Conservation (phyloP, 164 flowering plant species). For the Buxus sempervirens region DNA sequence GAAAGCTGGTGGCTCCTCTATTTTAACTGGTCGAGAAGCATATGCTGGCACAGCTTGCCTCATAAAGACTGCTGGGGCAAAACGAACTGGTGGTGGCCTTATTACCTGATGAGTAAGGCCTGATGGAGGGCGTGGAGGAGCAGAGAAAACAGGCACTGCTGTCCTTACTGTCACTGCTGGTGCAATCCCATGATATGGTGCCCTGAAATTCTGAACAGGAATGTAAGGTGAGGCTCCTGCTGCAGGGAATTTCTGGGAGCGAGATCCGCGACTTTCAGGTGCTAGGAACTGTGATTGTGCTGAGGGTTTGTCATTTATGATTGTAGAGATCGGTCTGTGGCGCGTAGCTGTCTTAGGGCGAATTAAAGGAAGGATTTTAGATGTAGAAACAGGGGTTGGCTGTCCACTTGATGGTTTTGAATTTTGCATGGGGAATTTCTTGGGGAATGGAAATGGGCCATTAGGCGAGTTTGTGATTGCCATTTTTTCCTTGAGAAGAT, state of each 20-base stretch:
- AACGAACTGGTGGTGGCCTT: slow-evolving; percentile 25
- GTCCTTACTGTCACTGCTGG: slow-evolving; percentile 86
- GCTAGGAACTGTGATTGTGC: slow-evolving; percentile 19
- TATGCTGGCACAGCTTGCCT: slow-evolving; percentile 41
- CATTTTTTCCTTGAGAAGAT: slow-evolving; percentile 64
- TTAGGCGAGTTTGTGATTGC: slow-evolving; percentile 38
- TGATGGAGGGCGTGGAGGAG: slow-evolving; percentile 54
- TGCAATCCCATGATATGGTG: slow-evolving; percentile 61
- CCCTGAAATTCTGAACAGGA: slow-evolving; percentile 51
- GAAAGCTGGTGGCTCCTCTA: slow-evolving; percentile 12
- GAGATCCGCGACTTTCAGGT: slow-evolving; percentile 36
- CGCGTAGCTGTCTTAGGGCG: slow-evolving; percentile 49
- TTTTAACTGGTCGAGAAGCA: slow-evolving; percentile 28
- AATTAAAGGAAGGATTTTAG: slow-evolving; percentile 83
- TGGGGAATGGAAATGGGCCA: slow-evolving; percentile 46
- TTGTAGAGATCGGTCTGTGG: slow-evolving; percentile 25
- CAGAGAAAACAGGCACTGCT: slow-evolving; percentile 73
- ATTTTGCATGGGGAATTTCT: slow-evolving; percentile 43
- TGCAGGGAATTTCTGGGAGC: slow-evolving; percentile 51
- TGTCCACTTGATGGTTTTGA: slow-evolving; percentile 64
- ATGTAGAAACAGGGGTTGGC: slow-evolving; percentile 52
- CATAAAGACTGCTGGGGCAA: slow-evolving; percentile 35
- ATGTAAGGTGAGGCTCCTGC: slow-evolving; percentile 70
- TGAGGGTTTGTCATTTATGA: slow-evolving; percentile 19
- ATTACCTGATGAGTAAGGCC: slow-evolving; percentile 31